A percentile compares a stretch with the other conserved stretches of the same genome.
These are phyloP conservation scores for Chrysoporthe cubensis DNA, from an alignment of 2,329 filamentous ascomycete genomes.

Conservation along the genomic window DNA sequence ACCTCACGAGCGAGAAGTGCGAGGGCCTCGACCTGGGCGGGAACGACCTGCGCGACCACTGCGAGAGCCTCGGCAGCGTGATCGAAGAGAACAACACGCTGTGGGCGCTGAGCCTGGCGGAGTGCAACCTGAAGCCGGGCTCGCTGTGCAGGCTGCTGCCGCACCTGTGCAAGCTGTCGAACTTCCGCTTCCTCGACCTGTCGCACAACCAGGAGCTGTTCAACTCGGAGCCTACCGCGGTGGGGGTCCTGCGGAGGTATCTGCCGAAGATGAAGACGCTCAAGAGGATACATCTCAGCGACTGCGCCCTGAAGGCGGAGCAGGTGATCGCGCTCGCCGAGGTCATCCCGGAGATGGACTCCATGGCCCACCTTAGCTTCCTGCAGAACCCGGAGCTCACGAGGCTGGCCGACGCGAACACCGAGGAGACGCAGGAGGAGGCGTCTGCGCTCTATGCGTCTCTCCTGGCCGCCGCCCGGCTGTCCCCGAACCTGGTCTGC, in stretches of 20 bases:
- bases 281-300: conserved; percentile 83
- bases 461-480: conserved; percentile 81
- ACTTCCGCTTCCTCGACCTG: conserved; percentile 87
- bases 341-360: conserved; percentile 80
- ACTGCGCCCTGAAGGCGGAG: conserved; percentile 82
- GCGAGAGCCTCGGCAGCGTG: conserved; percentile 56
- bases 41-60: conserved; percentile 68
- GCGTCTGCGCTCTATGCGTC: conserved; percentile 93
- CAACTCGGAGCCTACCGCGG: conserved; percentile 70
- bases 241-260: conserved; percentile 76
- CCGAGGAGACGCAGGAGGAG: conserved; percentile 84
- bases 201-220: conserved; percentile 88
- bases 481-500: conserved; percentile 82
- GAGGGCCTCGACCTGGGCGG: conserved; percentile 89
- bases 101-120: conserved; percentile 83
- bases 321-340: conserved; percentile 92
- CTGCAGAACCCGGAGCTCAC: conserved; percentile 78
- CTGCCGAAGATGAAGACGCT: conserved; percentile 77
- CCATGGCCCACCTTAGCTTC: conserved; percentile 84
- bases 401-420: conserved; percentile 72
- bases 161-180: conserved; percentile 67
- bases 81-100: conserved; percentile 61
- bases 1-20: conserved; percentile 75
- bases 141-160: conserved; percentile 78
- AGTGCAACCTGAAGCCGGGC: conserved; percentile 77